Evolutionary conservation across 164 flowering plant genomes (phyloP).

Genomic region (Magnolia changhungtana): DNA sequence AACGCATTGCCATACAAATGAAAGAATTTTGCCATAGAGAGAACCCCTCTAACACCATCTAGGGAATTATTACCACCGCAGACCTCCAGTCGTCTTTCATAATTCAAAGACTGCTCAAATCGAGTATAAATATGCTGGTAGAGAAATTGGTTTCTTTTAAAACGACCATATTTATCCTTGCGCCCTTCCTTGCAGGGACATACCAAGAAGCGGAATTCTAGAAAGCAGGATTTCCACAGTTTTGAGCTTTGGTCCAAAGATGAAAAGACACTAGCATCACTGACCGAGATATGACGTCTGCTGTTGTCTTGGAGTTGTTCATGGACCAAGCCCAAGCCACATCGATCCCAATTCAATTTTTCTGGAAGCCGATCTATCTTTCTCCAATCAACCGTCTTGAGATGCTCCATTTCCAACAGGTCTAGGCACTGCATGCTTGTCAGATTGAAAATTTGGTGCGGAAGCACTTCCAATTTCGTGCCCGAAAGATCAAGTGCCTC

Average conservation of each 20-base stretch:
- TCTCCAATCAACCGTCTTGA: no score
- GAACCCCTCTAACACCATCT: not conserved
- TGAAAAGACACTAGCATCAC: no score
- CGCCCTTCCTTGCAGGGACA: no score
- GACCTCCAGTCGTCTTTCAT: not conserved
- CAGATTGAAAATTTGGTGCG: not conserved
- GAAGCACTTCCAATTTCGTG: not conserved
- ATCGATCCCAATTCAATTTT: no score
- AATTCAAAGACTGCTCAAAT: not conserved
- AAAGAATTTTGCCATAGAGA: not conserved
- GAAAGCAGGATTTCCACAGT: no score
- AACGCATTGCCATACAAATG: not conserved
- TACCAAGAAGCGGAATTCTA: no score
- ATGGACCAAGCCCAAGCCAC: no score
- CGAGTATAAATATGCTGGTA: not conserved
- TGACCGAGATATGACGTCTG: no score
- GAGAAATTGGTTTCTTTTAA: not conserved
- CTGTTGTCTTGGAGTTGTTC: no score
- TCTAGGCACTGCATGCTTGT: not conserved
- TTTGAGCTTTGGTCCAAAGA: no score
- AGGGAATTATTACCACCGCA: not conserved
- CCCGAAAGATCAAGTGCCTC: not conserved
- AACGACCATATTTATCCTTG: not conserved
- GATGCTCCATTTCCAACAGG: not conserved
- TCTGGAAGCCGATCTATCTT: no score